phyloP scores from a whole-genome alignment of 208 protist species.

The Crithidia acanthocephali region DNA sequence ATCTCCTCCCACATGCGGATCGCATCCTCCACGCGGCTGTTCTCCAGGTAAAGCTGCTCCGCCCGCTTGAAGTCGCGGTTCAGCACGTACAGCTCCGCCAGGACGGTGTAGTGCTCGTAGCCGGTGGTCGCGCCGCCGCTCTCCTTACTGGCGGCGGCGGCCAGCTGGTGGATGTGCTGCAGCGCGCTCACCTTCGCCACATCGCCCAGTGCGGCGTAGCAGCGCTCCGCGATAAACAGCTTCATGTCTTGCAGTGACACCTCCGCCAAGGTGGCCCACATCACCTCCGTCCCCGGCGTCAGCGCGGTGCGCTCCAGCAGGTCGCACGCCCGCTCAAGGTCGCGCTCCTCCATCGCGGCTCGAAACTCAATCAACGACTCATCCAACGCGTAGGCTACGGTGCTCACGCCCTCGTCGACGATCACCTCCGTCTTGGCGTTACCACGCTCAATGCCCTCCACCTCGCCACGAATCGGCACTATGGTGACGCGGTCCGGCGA shows the following conservation, averaged over 20 bases:
- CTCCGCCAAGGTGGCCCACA: constrained; percentile 94
- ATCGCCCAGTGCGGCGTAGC: constrained; percentile 95
- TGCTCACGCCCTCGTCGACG: constrained; percentile 96
- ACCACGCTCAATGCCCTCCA: constrained; percentile 96
- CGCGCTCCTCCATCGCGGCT: constrained; percentile 93
- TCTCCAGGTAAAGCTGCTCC: constrained; percentile 95
- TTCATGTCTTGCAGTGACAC: constrained; percentile 90
- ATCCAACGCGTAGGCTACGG: constrained; percentile 95
- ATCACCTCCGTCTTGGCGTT: constrained; percentile 96
- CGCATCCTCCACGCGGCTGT: constrained; percentile 92
- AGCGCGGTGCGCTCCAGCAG: constrained; percentile 91
- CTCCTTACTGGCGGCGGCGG: constrained; percentile 54
- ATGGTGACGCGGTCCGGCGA: constrained; percentile 94
- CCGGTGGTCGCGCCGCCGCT: constrained; percentile 67
- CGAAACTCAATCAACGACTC: constrained; percentile 98
- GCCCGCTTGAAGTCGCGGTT: constrained; percentile 93
- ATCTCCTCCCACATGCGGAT: constrained; percentile 98
- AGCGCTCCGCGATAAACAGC: constrained; percentile 95
- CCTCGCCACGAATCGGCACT: constrained; percentile 97
- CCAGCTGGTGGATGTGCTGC: constrained; percentile 88
- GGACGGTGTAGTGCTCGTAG: constrained; percentile 93
- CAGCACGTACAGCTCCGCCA: constrained; percentile 89
- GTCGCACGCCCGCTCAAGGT: constrained; percentile 92
- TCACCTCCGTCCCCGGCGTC: constrained; percentile 93
- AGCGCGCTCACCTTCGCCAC: constrained; percentile 94